These are phyloP conservation scores for Incumbomyces delicatus DNA, from an alignment of 2,329 filamentous ascomycete genomes.

Conservation along the genomic window DNA sequence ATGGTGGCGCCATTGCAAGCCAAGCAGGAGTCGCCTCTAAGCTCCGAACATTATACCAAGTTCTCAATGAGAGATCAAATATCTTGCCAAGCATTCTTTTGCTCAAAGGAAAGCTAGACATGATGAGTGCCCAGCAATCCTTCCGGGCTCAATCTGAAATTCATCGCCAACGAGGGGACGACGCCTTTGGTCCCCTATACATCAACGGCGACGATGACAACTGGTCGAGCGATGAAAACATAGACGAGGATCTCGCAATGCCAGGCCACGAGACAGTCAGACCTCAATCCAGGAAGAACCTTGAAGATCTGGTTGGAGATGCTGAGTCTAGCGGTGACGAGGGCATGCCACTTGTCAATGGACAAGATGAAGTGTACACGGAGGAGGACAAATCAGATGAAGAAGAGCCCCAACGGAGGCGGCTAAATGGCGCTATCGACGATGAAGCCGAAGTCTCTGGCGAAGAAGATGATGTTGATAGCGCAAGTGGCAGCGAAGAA, in stretches of 20 bases:
- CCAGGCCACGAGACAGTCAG: conserved; percentile 7
- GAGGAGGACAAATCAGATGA: conserved; percentile 46
- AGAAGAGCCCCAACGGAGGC: conserved; percentile 28
- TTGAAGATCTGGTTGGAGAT: conserved; percentile 16
- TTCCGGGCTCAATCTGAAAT: conserved; percentile 55
- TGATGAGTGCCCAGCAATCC: conserved; percentile 83
- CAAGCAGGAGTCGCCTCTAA: conserved; percentile 74
- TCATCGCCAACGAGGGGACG: conserved; percentile 53
- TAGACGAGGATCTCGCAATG: conserved; percentile 22
- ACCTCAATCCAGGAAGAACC: conserved; percentile 26
- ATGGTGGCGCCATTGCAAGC: conserved; percentile 81
- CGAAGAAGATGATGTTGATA: conserved; percentile 10
- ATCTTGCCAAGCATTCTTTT: conserved; percentile 74
- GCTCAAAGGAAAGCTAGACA: conserved; percentile 89
- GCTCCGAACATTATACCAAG: conserved; percentile 69
- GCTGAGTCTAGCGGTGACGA: conserved; percentile 43
- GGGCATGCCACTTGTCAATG: conserved; percentile 47
- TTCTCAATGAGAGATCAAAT: conserved; percentile 75
- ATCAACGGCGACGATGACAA: conserved; percentile 63
- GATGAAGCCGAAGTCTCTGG: conserved; percentile 23
- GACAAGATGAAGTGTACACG: conserved; percentile 40
- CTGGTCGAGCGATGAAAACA: conserved; percentile 29
- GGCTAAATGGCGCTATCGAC: conserved; percentile 27
- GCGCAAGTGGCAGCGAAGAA: conserved; percentile 22
- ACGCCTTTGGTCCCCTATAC: conserved; percentile 53